Conservation (phyloP, 345 rosid species). For the Gossypium arboreum region DNA sequence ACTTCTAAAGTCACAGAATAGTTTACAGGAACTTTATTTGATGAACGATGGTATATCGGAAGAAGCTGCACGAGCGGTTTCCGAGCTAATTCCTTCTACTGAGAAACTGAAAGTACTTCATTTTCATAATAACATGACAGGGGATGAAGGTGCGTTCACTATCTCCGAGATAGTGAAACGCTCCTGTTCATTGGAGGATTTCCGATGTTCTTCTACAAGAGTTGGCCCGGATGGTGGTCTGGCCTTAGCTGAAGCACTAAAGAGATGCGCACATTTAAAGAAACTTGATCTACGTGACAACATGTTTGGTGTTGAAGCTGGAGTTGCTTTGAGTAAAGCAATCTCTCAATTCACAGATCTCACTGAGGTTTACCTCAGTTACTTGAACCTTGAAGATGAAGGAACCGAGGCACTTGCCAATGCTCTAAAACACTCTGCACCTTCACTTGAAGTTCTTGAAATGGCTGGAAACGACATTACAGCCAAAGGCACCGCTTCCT, state of each 20-base stretch:
- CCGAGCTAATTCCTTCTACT: too few species aligned
- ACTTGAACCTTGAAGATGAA: constrained; percentile 79
- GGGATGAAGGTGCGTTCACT: constrained; percentile 44
- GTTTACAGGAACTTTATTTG: too few species aligned
- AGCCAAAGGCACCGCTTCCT: constrained; percentile 37
- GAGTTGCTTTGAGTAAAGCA: constrained; percentile 58
- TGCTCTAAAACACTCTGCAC: constrained; percentile 58
- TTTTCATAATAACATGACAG: constrained; percentile 42
- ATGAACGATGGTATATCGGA: too few species aligned
- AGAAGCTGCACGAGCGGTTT: too few species aligned
- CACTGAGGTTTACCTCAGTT: constrained; percentile 73
- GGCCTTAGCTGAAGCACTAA: constrained; percentile 72
- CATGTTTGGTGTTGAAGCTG: constrained; percentile 83
- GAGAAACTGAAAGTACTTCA: too few species aligned
- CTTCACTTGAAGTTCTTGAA: constrained; percentile 71
- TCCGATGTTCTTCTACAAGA: constrained; percentile 77
- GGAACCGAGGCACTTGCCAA: constrained; percentile 39
- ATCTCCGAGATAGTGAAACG: too few species aligned
- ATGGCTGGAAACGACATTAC: constrained; percentile 88
- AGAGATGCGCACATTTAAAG: constrained; percentile 49
- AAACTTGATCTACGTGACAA: constrained; percentile 88
- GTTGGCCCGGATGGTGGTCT: constrained; percentile 72
- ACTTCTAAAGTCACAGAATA: too few species aligned
- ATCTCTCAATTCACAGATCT: constrained; percentile 41
- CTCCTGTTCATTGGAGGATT: constrained; percentile 47